phyloP scores from a whole-genome alignment of 495 filamentous ascomycete genomes.

The Haplographium delicatum region DNA sequence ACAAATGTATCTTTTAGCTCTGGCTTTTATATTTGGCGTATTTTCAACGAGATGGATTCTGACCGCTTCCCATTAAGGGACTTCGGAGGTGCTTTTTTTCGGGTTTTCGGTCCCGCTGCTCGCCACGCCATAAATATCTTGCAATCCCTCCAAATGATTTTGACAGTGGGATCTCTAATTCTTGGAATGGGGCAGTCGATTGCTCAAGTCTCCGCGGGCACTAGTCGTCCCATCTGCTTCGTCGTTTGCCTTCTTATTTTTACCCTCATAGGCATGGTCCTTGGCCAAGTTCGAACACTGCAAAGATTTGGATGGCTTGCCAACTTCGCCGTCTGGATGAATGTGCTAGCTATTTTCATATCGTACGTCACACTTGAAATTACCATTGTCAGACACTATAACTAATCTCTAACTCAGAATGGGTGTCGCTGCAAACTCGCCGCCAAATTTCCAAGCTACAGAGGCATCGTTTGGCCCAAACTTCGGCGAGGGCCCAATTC shows the following conservation, averaged over 20 bases:
- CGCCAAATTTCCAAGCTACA: conserved; percentile 37
- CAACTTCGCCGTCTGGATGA: conserved; percentile 51
- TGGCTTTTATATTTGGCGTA: conserved; percentile 36
- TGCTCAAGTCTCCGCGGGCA: conserved; percentile 36
- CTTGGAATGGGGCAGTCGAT: conserved; percentile 48
- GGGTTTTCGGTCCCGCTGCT: conserved; percentile 41
- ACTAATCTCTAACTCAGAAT: conserved; percentile 31
- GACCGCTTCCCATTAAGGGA: conserved; percentile 53
- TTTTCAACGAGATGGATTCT: conserved; percentile 52
- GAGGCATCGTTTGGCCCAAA: conserved; percentile 23
- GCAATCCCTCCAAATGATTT: conserved; percentile 42
- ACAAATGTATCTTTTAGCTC: not conserved
- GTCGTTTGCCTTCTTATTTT: conserved; percentile 29
- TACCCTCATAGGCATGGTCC: not conserved
- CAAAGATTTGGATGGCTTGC: conserved; percentile 49
- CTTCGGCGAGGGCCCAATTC: conserved; percentile 19
- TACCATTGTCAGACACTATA: not conserved
- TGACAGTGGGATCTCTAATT: conserved; percentile 47
- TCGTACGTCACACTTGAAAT: not conserved
- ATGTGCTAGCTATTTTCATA: conserved; percentile 41
- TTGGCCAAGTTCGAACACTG: conserved; percentile 48
- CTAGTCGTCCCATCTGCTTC: conserved; percentile 40
- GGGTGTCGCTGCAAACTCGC: conserved; percentile 40
- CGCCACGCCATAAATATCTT: conserved; percentile 49
- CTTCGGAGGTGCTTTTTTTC: conserved; percentile 36